phyloP scores from a whole-genome alignment of 805 yeast genomes.

The Lipomyces sp. region DNA sequence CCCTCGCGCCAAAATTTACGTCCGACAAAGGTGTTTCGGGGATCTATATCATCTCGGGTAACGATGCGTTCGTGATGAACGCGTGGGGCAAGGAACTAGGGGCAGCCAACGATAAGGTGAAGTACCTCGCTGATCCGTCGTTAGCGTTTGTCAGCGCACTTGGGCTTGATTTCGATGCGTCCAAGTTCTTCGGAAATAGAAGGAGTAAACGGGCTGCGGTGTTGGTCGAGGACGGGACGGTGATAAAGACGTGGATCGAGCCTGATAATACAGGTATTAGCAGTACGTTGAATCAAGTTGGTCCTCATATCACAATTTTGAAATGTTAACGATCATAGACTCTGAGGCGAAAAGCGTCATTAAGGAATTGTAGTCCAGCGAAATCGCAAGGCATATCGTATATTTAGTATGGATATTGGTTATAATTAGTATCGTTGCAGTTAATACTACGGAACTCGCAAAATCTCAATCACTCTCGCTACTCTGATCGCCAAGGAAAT shows the following conservation, averaged over 20 bases:
- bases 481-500: constrained; percentile 32
- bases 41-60: constrained; percentile 74
- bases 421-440: neutral
- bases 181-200: constrained; percentile 72
- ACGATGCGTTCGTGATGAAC: constrained; percentile 82
- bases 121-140: constrained; percentile 77
- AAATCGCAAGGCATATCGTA: neutral
- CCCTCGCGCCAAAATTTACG: constrained; percentile 54
- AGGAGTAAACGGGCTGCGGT: constrained; percentile 79
- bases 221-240: constrained; percentile 74
- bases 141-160: constrained; percentile 71
- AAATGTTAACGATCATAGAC: constrained; percentile 3
- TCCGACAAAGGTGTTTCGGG: constrained; percentile 67
- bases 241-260: constrained; percentile 69
- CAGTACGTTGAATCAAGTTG: constrained; percentile 44
- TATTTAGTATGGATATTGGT: neutral
- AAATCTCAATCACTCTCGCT: constrained; percentile 24
- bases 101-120: constrained; percentile 47
- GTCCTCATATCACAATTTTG: neutral
- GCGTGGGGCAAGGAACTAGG: constrained; percentile 68
- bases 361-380: constrained; percentile 28
- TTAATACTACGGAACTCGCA: neutral
- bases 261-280: constrained; percentile 78
- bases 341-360: constrained; percentile 38
- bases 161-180: constrained; percentile 75